phyloP scores from a whole-genome alignment of 495 filamentous ascomycete species.

The Aspergillus nidulans region DNA sequence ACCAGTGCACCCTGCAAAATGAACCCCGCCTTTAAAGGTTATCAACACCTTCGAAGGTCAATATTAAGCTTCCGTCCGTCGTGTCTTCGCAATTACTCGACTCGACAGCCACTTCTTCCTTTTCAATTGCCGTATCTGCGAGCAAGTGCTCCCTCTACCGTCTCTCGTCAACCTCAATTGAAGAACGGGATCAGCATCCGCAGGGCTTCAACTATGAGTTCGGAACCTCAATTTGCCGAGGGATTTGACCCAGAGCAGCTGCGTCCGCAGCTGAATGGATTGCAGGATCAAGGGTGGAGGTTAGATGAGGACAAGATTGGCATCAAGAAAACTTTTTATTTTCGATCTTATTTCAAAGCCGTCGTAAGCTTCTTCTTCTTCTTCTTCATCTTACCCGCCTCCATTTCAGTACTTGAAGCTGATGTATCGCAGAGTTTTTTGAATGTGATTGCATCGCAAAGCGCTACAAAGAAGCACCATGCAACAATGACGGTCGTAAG shows the following conservation, averaged over 20 bases:
- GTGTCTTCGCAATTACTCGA: not conserved
- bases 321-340: constrained; percentile 43
- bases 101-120: not conserved
- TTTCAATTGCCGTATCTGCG: not conserved
- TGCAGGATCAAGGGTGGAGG: constrained; percentile 35
- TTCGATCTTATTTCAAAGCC: constrained; percentile 43
- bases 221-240: constrained; percentile 30
- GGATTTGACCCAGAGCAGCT: constrained; percentile 30
- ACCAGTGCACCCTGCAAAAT: constrained; percentile 3
- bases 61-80: not conserved
- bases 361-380: constrained; percentile 31
- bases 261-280: constrained; percentile 17
- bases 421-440: constrained; percentile 30
- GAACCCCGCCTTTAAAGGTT: constrained; percentile 7
- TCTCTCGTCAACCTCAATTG: not conserved
- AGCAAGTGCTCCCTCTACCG: not conserved
- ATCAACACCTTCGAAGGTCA: not conserved
- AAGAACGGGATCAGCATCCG: constrained; percentile 5
- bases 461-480: constrained; percentile 43
- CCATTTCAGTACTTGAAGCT: not conserved
- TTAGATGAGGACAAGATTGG: constrained; percentile 36
- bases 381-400: not conserved
- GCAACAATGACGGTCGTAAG: constrained; percentile 45
- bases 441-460: constrained; percentile 39
- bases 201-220: constrained; percentile 21